phyloP scores from a whole-genome alignment of 495 filamentous ascomycete genomes.

The Coniosporium apollinis region DNA sequence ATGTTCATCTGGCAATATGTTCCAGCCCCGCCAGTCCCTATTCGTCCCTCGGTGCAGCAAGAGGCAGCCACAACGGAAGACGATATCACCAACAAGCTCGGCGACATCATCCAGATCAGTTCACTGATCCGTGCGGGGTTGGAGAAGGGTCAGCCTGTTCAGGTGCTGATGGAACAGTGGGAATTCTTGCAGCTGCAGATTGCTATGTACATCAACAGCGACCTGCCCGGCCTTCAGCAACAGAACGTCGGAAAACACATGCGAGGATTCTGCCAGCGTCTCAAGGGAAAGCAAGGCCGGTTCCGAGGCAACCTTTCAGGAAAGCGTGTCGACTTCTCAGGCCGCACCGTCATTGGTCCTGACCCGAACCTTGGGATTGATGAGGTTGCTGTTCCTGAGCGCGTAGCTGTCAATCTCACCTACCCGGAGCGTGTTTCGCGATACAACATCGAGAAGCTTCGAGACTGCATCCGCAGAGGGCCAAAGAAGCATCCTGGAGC shows the following conservation, averaged over 20 bases:
- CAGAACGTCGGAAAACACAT: constrained; percentile 63
- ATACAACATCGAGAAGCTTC: constrained; percentile 71
- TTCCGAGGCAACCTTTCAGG: constrained; percentile 94
- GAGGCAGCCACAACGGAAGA: constrained; percentile 88
- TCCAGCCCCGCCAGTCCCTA: constrained; percentile 81
- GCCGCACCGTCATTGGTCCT: constrained; percentile 90
- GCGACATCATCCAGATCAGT: constrained; percentile 84
- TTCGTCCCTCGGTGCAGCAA: constrained; percentile 82
- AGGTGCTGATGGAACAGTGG: constrained; percentile 95
- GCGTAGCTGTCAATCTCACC: constrained; percentile 86
- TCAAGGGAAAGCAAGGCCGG: constrained; percentile 94
- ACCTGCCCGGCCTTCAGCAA: constrained; percentile 73
- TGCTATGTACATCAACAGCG: constrained; percentile 94
- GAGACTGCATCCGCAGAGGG: constrained; percentile 53
- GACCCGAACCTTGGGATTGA: constrained; percentile 91
- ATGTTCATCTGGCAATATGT: constrained; percentile 98
- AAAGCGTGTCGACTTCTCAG: constrained; percentile 98
- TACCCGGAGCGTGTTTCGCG: constrained; percentile 77
- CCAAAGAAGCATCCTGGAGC: constrained; percentile 69
- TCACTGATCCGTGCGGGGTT: constrained; percentile 64
- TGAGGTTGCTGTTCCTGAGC: constrained; percentile 75
- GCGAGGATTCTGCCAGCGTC: constrained; percentile 80
- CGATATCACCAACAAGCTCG: constrained; percentile 84
- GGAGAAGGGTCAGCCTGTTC: constrained; percentile 61
- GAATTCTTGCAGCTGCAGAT: constrained; percentile 89